A percentile compares a stretch with the other conserved stretches of the same genome.
Conservation (phyloP, 1,139 yeast genomes). For the Candida buenavistaensis region DNA sequence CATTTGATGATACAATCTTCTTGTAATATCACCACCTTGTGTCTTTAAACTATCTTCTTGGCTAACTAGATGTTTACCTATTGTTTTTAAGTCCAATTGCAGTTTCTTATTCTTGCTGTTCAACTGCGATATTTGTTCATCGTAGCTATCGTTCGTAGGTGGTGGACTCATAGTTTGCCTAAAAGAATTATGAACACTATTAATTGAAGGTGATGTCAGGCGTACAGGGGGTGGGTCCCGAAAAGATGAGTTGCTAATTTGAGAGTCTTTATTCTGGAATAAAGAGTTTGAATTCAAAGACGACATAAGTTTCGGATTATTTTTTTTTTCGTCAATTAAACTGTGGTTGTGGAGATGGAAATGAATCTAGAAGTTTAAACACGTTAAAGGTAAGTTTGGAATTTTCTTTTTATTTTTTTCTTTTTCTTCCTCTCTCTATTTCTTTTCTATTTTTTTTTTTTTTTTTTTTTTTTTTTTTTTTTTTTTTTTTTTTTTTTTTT, state of each 20-base stretch:
- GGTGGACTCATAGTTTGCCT: too few relatives aligned
- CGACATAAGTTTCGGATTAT: background rate
- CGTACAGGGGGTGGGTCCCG: constrained; percentile 11
- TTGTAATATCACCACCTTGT: constrained; percentile 74
- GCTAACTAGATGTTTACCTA: constrained; percentile 34
- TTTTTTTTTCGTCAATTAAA: too few relatives aligned
- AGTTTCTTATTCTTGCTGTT: constrained; percentile 16
- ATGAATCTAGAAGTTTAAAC: too few relatives aligned
- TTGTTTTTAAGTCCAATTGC: constrained; percentile 32
- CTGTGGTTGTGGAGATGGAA: too few relatives aligned
- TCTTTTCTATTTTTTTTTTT: background rate
- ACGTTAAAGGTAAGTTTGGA: too few relatives aligned
- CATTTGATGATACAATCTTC: constrained; percentile 51
- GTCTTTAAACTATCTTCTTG: constrained; percentile 44
- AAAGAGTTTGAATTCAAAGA: constrained; percentile 7
- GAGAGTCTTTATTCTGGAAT: constrained; percentile 8
- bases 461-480: background rate
- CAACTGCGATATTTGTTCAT: constrained; percentile 26
- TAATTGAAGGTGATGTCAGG: constrained; percentile 11
- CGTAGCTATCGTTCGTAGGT: too few relatives aligned
- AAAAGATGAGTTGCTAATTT: background rate
- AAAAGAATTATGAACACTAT: too few relatives aligned
- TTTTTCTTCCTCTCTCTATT: background rate
- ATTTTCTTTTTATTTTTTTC: too few relatives aligned
- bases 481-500: background rate